Evolutionary conservation across 2,329 filamentous ascomycete species (phyloP).

Genomic region (Calonectria leucothoes): DNA sequence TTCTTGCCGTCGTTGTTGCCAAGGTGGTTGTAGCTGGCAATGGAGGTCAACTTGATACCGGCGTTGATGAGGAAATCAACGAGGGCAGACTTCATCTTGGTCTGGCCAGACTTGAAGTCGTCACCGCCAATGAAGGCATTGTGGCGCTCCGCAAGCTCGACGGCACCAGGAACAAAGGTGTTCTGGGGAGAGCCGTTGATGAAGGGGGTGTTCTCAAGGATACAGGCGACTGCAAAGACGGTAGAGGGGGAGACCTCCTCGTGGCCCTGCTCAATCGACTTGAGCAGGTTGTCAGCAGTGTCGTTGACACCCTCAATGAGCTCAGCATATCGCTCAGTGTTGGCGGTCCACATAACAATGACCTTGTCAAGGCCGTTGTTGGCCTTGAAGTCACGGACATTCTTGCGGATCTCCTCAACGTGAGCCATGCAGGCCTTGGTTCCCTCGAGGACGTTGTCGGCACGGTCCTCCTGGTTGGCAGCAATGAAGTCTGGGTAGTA

Average conservation of each 20-base stretch:
- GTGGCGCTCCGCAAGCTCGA: constrained; percentile 89
- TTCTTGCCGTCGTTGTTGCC: constrained; percentile 99
- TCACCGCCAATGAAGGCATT: constrained; percentile 94
- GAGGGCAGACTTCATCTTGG: constrained; percentile 99
- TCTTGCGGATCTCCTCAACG: constrained; percentile 91
- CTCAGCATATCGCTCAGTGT: constrained; percentile 97
- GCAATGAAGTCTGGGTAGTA: constrained; percentile 99
- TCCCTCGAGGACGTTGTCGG: constrained; percentile 89
- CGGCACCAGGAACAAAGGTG: constrained; percentile 94
- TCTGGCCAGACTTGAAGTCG: constrained; percentile 99
- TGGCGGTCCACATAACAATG: constrained; percentile 98
- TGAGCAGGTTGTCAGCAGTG: constrained; percentile 92
- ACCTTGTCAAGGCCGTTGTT: constrained; percentile 90
- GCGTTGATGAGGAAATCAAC: constrained; percentile 99
- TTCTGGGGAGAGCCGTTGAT: constrained; percentile 99
- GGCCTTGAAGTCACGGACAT: constrained; percentile 95
- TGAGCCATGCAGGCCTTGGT: constrained; percentile 87
- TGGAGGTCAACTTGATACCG: constrained; percentile 98
- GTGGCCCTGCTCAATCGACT: constrained; percentile 87
- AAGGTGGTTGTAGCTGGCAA: constrained; percentile 98
- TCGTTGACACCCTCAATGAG: constrained; percentile 92
- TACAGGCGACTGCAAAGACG: constrained; percentile 93
- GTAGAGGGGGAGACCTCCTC: constrained; percentile 95
- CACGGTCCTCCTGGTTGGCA: constrained; percentile 96
- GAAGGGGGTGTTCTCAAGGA: constrained; percentile 90